These are phyloP conservation scores for Hirschfeldia incana DNA, from an alignment of 345 rosid genomes.

Conservation along the genomic window DNA sequence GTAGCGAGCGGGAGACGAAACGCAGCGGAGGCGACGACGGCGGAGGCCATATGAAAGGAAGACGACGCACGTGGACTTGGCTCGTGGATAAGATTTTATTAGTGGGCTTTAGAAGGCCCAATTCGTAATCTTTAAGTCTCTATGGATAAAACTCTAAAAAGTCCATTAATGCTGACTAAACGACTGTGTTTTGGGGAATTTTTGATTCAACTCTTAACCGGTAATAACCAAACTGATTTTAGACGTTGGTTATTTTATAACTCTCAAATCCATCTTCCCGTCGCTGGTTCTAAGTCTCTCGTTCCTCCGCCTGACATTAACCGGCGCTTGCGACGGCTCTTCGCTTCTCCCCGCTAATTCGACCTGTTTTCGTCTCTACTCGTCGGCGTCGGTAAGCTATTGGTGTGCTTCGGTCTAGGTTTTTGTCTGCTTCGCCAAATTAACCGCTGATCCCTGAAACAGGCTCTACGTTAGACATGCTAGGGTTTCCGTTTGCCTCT, in stretches of 20 bases:
- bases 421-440: not conserved
- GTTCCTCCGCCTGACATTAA: not conserved
- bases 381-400: constrained; percentile 14
- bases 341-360: not conserved
- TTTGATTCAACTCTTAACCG: not conserved
- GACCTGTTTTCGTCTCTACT: not conserved
- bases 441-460: too few relatives aligned
- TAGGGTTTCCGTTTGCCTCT: constrained; percentile 5
- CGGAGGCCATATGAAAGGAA: constrained; percentile 32
- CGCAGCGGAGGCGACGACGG: constrained; percentile 17
- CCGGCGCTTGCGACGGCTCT: constrained; percentile 1
- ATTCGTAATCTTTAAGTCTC: not conserved
- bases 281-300: not conserved
- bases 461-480: not conserved
- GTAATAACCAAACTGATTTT: constrained; percentile 10
- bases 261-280: not conserved
- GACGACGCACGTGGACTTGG: constrained; percentile 1
- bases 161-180: not conserved
- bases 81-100: constrained; percentile 22
- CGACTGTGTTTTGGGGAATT: not conserved
- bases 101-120: constrained; percentile 28
- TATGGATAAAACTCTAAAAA: too few relatives aligned
- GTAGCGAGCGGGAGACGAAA: constrained; percentile 14
- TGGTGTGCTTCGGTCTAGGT: not conserved
- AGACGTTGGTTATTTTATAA: not conserved